Percentiles rank a stretch among this genome's conserved stretches.
These are phyloP conservation scores for Pelargonium myrrhifolium DNA, from an alignment of 441 rosid genomes.

Conservation along the genomic window DNA sequence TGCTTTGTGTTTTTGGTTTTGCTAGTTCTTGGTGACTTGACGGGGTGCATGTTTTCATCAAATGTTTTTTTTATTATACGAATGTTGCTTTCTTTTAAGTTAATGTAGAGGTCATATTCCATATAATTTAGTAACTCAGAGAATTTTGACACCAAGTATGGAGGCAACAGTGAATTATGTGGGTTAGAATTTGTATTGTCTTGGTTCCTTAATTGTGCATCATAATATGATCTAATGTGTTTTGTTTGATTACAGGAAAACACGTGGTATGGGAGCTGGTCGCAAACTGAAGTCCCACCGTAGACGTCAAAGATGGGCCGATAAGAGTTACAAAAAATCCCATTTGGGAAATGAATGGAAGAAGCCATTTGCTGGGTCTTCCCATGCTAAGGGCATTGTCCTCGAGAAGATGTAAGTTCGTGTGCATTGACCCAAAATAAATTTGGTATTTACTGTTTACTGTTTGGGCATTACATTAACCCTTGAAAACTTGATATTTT, in stretches of 20 bases:
- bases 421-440: neutral
- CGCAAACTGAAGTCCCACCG: constrained; percentile 8
- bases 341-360: constrained; percentile 17
- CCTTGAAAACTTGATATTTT: neutral
- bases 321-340: constrained; percentile 4
- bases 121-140: neutral
- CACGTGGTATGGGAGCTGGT: constrained; percentile 6
- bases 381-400: constrained; percentile 30
- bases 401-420: constrained; percentile 25
- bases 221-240: neutral
- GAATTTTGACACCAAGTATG: neutral
- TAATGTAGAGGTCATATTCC: neutral
- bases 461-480: neutral
- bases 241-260: neutral
- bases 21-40: no score
- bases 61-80: neutral
- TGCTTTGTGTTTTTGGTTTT: no score
- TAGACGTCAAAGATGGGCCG: constrained; percentile 4
- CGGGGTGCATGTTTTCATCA: neutral
- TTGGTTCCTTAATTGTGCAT: no score
- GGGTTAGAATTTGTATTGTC: neutral
- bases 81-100: neutral
- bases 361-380: constrained; percentile 31
- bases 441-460: neutral
- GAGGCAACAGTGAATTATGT: neutral